Evolutionary conservation across 495 filamentous ascomycete species (phyloP).

Genomic region (Penicillium antarcticum): DNA sequence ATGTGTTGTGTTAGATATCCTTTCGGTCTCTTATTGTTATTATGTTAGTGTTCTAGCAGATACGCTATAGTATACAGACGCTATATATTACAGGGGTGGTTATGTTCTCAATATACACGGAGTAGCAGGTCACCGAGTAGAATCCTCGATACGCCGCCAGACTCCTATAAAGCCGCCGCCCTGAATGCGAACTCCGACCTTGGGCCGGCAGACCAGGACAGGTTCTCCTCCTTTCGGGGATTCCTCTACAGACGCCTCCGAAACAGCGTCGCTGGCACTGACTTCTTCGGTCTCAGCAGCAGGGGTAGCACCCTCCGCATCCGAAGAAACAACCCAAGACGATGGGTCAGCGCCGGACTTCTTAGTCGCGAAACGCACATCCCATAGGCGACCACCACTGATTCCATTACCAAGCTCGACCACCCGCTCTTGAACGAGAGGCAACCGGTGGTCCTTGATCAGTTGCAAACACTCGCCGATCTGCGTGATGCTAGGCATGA

Average conservation of each 20-base stretch:
- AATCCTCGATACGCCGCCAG: conserved; percentile 53
- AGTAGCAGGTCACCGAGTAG: conserved; percentile 2
- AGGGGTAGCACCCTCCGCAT: conserved; percentile 9
- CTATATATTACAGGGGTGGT: conserved; percentile 6
- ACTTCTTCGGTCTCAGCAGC: conserved; percentile 9
- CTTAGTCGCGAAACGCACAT: conserved; percentile 54
- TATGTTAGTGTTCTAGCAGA: conserved; percentile 1
- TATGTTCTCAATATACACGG: neutral
- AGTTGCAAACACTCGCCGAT: conserved; percentile 57
- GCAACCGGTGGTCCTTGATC: conserved; percentile 48
- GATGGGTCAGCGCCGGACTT: conserved; percentile 42
- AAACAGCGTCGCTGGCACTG: neutral
- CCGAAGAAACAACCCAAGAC: conserved; percentile 26
- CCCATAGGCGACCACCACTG: conserved; percentile 61
- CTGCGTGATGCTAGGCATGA: conserved; percentile 75
- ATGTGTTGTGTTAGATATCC: neutral
- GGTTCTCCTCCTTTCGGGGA: conserved; percentile 34
- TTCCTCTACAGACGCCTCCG: conserved; percentile 8
- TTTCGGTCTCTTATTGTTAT: neutral
- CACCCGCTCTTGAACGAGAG: conserved; percentile 57
- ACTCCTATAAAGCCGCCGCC: conserved; percentile 73
- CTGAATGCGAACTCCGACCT: conserved; percentile 56
- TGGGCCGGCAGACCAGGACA: conserved; percentile 66
- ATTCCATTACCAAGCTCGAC: conserved; percentile 60
- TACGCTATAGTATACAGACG: conserved; percentile 8